Conservation (phyloP, 2,329 filamentous ascomycete species). For the Ascocoryne sarcoides region DNA sequence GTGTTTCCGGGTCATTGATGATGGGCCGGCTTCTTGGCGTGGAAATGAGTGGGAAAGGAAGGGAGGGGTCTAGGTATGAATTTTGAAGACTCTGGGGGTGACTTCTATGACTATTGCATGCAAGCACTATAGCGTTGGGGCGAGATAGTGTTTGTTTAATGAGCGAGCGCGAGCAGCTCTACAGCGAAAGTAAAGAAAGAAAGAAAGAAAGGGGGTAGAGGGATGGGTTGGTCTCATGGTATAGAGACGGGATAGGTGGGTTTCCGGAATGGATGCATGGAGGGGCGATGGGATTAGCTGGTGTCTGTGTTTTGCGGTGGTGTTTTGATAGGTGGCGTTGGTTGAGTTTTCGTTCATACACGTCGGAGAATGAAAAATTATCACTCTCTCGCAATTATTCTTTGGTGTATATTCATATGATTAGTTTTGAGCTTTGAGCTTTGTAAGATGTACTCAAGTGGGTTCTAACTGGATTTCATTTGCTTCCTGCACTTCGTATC, state of each 20-base stretch:
- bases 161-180: too few relatives aligned
- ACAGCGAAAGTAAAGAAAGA: neutral
- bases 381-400: too few relatives aligned
- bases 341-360: neutral
- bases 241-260: neutral
- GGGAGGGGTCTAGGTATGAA: neutral
- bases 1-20: conserved; percentile 7
- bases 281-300: neutral
- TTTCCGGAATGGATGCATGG: too few relatives aligned
- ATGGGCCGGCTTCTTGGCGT: conserved; percentile 1
- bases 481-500: too few relatives aligned
- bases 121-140: neutral
- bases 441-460: too few relatives aligned
- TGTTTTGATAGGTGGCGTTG: conserved; percentile 3
- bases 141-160: neutral
- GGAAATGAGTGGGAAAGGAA: conserved; percentile 3
- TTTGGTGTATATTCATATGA: too few relatives aligned
- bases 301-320: neutral
- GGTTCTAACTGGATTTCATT: too few relatives aligned
- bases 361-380: too few relatives aligned
- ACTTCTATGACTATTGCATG: neutral
- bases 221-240: neutral
- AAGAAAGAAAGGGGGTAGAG: neutral
- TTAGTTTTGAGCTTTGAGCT: too few relatives aligned
- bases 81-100: neutral